These are phyloP conservation scores for Psidium friedrichsthalianum DNA, from an alignment of 345 rosid species.

Conservation along the genomic window DNA sequence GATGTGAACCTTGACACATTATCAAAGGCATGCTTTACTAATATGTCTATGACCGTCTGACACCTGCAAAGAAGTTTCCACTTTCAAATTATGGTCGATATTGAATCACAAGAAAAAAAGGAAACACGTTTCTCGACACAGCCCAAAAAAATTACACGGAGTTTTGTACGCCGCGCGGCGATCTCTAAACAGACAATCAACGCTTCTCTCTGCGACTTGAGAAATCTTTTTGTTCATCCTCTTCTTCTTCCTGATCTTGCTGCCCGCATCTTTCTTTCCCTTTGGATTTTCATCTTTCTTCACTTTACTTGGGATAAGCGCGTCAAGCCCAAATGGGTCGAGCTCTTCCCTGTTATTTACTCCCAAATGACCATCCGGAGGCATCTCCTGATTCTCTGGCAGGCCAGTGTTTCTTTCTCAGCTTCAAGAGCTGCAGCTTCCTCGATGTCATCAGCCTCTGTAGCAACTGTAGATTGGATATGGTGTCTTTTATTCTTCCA, in stretches of 20 bases:
- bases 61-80: conserved; percentile 45
- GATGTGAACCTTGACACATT: conserved; percentile 70
- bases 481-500: conserved; percentile 47
- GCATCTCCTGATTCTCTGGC: conserved; percentile 10
- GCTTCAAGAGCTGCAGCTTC: conserved; percentile 66
- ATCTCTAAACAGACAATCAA: conserved; percentile 77
- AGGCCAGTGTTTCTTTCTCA: conserved; percentile 20
- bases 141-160: conserved; percentile 35
- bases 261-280: conserved; percentile 35
- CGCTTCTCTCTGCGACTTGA: conserved; percentile 73
- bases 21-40: conserved; percentile 89
- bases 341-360: conserved; percentile 36
- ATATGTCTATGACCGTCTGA: conserved; percentile 88
- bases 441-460: conserved; percentile 60
- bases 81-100: not conserved
- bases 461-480: conserved; percentile 56
- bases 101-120: not conserved
- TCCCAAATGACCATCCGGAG: conserved; percentile 17
- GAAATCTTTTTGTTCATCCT: conserved; percentile 49
- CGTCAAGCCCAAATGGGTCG: conserved; percentile 94
- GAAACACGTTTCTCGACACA: not conserved
- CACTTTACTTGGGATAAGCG: conserved; percentile 38
- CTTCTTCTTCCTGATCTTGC: conserved; percentile 32
- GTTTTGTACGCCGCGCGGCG: conserved; percentile 82
- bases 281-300: conserved; percentile 54